phyloP scores from a whole-genome alignment of 2,329 filamentous ascomycete species.

The Fusarium siculi region DNA sequence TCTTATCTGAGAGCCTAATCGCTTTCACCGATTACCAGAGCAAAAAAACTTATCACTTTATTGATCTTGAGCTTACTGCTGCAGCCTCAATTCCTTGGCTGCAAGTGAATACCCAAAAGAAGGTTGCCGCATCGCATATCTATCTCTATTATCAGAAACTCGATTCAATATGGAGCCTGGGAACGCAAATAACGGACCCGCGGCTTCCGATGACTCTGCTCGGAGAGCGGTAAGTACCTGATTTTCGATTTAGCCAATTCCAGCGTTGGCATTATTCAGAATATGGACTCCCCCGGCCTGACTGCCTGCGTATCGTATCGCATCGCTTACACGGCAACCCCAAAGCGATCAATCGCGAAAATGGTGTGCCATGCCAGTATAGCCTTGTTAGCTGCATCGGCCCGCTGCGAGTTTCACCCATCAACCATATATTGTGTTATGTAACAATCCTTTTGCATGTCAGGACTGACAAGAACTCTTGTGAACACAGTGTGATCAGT shows the following conservation, averaged over 20 bases:
- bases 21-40: not conserved
- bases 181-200: conserved; percentile 37
- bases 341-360: not conserved
- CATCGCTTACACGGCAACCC: not conserved
- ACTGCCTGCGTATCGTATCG: not conserved
- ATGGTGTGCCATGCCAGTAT: not conserved
- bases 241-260: conserved; percentile 12
- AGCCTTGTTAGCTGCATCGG: not conserved
- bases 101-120: not conserved
- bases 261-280: conserved; percentile 1
- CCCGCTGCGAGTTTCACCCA: not conserved
- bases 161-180: conserved; percentile 31
- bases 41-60: not conserved
- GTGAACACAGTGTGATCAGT: conserved; percentile 56
- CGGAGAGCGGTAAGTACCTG: conserved; percentile 51
- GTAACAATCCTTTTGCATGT: not conserved
- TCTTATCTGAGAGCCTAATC: not conserved
- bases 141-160: not conserved
- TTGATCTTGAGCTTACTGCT: not conserved
- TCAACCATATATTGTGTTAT: not conserved
- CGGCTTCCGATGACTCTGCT: conserved; percentile 51
- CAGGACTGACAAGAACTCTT: conserved; percentile 8
- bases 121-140: not conserved
- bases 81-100: not conserved
- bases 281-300: not conserved